Percentiles rank a stretch among this genome's conserved stretches.
These are phyloP conservation scores for Cephalotrichum gorgonifer DNA, from an alignment of 2,329 filamentous ascomycete species.

Conservation along the genomic window DNA sequence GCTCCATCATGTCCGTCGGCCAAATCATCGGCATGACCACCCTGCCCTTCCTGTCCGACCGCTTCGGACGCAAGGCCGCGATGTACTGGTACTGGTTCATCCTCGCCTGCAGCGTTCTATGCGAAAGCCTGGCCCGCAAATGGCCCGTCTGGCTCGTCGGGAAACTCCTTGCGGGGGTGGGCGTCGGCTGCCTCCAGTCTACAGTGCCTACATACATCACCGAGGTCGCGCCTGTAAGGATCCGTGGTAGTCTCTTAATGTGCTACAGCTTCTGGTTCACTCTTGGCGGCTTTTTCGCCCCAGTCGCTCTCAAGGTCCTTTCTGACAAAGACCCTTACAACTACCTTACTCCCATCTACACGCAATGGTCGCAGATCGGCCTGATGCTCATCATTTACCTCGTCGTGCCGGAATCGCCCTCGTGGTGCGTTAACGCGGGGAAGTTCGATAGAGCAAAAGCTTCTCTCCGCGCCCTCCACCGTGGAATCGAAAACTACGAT, in stretches of 20 bases:
- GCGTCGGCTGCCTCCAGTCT: slow-evolving; percentile 29
- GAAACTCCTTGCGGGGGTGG: slow-evolving; percentile 23
- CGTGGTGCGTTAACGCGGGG: slow-evolving; percentile 21
- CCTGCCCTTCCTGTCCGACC: slow-evolving; percentile 14
- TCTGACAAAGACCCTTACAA: slow-evolving; percentile 18
- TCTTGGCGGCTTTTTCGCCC: slow-evolving; percentile 29
- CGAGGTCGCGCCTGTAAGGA: slow-evolving; percentile 27
- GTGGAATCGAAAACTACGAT: slow-evolving; percentile 16
- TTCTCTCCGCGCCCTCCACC: slow-evolving; percentile 11
- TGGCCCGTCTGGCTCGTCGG: slow-evolving; percentile 30
- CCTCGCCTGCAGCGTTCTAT: slow-evolving; percentile 22
- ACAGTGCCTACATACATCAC: slow-evolving; percentile 29
- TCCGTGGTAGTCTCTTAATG: slow-evolving; percentile 28
- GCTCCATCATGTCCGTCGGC: slow-evolving; percentile 26
- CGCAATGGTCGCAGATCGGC: slow-evolving; percentile 33
- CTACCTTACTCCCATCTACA: slow-evolving; percentile 29
- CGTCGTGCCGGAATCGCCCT: slow-evolving; percentile 27
- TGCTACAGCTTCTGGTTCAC: slow-evolving; percentile 32
- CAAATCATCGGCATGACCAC: slow-evolving; percentile 26
- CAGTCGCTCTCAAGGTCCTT: slow-evolving; percentile 26
- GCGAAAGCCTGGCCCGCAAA: slow-evolving; percentile 22
- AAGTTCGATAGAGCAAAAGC: slow-evolving; percentile 12
- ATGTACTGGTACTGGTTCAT: slow-evolving; percentile 20
- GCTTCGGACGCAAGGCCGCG: slow-evolving; percentile 20
- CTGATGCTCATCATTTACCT: slow-evolving; percentile 26